phyloP scores from a whole-genome alignment of 2,329 filamentous ascomycete genomes.

The Trichoderma brevicompactum region DNA sequence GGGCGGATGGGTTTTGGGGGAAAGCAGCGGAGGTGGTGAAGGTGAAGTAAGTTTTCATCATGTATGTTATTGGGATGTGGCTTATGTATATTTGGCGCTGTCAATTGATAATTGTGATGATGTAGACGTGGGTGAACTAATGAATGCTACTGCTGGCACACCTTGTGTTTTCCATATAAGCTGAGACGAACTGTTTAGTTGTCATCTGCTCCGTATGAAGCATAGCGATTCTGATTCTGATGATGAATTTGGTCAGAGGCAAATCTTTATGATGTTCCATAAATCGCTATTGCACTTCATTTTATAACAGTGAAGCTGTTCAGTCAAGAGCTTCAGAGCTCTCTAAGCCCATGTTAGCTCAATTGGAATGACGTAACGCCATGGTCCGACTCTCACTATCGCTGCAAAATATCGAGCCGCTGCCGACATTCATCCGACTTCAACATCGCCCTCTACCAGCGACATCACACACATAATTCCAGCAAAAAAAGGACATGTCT shows the following conservation, averaged over 20 bases:
- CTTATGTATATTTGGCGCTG: neutral
- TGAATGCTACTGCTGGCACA: no score
- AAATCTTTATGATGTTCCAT: no score
- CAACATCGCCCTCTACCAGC: neutral
- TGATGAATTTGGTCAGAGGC: no score
- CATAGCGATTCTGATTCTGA: no score
- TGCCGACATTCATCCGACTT: constrained; percentile 33
- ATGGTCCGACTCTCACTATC: neutral
- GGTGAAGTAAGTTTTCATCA: neutral
- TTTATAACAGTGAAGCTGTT: no score
- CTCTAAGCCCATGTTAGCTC: no score
- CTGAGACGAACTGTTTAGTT: no score
- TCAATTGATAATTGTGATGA: neutral
- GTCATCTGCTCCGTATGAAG: no score
- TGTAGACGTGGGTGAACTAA: no score
- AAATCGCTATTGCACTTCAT: no score
- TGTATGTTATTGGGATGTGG: neutral
- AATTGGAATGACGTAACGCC: neutral
- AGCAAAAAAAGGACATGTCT: constrained; percentile 30
- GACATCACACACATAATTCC: neutral
- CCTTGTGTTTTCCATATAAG: no score
- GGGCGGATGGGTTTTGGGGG: constrained; percentile 38
- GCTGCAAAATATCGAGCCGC: neutral
- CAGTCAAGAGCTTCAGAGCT: no score
- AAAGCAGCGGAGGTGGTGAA: constrained; percentile 13